Conservation (phyloP, 2,329 filamentous ascomycete genomes). For the Neonectria neomacrospora region DNA sequence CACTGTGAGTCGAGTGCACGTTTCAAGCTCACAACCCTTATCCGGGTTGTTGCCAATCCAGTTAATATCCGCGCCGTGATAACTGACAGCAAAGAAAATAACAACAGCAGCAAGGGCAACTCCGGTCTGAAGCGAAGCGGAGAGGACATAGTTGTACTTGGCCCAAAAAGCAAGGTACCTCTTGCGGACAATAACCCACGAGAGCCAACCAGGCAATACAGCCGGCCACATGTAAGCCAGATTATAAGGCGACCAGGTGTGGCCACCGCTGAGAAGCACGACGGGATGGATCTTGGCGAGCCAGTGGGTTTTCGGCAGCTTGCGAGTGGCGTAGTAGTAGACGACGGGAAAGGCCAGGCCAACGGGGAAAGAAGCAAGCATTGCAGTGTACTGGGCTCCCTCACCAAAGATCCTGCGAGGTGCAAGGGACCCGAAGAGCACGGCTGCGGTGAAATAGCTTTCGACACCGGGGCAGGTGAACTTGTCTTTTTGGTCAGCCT, state of each 20-base stretch:
- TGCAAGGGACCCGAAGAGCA: conserved; percentile 55
- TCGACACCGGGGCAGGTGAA: conserved; percentile 54
- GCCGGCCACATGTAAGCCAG: conserved; percentile 58
- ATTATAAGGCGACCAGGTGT: conserved; percentile 59
- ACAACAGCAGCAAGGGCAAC: conserved; percentile 60
- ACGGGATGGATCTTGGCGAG: conserved; percentile 57
- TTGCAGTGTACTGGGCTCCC: conserved; percentile 50
- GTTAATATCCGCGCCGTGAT: conserved; percentile 48
- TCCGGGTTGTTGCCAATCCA: conserved; percentile 58
- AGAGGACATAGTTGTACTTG: conserved; percentile 61
- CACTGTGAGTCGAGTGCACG: conserved; percentile 39
- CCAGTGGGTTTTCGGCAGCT: conserved; percentile 47
- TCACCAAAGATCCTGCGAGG: conserved; percentile 51
- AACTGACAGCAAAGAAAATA: conserved; percentile 61
- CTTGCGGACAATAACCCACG: conserved; percentile 58
- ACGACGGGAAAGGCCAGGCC: conserved; percentile 51
- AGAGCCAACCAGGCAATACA: conserved; percentile 58
- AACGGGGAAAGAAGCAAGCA: conserved; percentile 54
- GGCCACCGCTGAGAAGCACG: conserved; percentile 55
- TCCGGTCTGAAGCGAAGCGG: conserved; percentile 57
- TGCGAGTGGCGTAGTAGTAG: conserved; percentile 52
- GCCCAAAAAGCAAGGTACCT: conserved; percentile 61
- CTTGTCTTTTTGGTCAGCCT: conserved; percentile 47
- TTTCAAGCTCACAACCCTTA: conserved; percentile 43
- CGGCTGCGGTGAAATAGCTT: conserved; percentile 54